These are phyloP conservation scores for Chenopodium album DNA, from an alignment of 148 eudicot genomes.

Conservation along the genomic window DNA sequence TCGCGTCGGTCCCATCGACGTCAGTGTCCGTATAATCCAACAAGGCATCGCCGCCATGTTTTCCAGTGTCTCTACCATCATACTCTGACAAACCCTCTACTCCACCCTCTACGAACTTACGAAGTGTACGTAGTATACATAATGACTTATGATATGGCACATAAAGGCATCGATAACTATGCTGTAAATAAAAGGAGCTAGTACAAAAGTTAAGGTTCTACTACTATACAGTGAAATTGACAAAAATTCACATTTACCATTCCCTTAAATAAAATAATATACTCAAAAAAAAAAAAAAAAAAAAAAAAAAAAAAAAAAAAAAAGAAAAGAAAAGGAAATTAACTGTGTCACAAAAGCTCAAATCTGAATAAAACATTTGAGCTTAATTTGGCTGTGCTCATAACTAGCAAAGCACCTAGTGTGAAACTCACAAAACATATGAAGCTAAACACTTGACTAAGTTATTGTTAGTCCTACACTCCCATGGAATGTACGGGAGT, in stretches of 20 bases:
- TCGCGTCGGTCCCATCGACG: slow-evolving; percentile 47
- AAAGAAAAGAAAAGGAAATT: not conserved
- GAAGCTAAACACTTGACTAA: slow-evolving; percentile 12
- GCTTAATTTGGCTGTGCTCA: slow-evolving; percentile 18
- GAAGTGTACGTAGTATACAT: too few relatives aligned
- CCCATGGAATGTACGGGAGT: too few relatives aligned
- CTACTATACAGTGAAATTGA: slow-evolving; percentile 11
- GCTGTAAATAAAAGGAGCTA: too few relatives aligned
- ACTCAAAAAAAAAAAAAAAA: too few relatives aligned
- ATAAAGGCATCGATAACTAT: too few relatives aligned
- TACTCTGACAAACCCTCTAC: slow-evolving; percentile 73
- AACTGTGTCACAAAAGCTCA: slow-evolving; percentile 23
- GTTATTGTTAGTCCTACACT: slow-evolving; percentile 13
- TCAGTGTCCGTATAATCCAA: slow-evolving; percentile 44
- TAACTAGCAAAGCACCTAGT: not conserved
- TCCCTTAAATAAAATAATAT: too few relatives aligned
- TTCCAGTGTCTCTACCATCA: slow-evolving; percentile 82
- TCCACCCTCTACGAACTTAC: slow-evolving; percentile 38
- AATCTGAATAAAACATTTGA: slow-evolving; percentile 36
- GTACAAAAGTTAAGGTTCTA: too few relatives aligned
- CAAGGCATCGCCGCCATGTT: slow-evolving; percentile 55
- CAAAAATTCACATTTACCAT: not conserved
- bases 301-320: too few relatives aligned
- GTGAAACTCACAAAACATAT: not conserved
- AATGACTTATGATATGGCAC: too few relatives aligned